Base-by-base conservation (phyloP, 1,139 yeast genomes). In the Blastobotrys apis region DNA sequence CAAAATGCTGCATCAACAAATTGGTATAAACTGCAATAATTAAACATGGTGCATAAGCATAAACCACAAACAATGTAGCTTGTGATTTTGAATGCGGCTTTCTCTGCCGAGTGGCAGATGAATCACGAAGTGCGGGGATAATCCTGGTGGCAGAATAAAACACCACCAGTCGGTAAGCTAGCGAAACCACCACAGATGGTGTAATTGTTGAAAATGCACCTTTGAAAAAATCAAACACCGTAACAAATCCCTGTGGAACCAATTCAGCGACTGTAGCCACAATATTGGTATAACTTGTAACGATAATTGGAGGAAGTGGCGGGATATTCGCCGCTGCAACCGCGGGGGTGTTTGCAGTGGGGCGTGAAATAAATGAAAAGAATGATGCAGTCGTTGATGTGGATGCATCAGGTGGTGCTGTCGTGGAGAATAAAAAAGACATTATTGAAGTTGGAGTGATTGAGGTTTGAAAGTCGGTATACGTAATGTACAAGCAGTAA, bases 11-110 rank as follows among this genome's bases (percentile, higher is more conserved):
- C 73, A 92, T 75, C 76, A 92, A 82, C 57, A 92, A 69, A 63
- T 92, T 96, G 3, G 97, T 87, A 66, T 92, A 92, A 47, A 92
- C 95, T 1, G 96, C 95, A 51, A 90, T 88, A 40, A 92, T 79
- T 50, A 92, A 81, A 63, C 96, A 86, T 2, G 98, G 97, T 13
- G 95, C 84, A 65, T 86, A 90, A 27, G 95, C 81, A 60, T 88
- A 86, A 33, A 88, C 75, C 50, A 85, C 67, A 53, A 74, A 74
- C 64, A 83, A 37, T 23, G 53, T 40, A 2, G 55, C 50, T 31
- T 51, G 43, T 9, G 56, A 50, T 37, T 54, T 55, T n/a, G 56
- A 50, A 21, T 38, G 41, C 13, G 44, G 41, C 31, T 39, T 31
- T 20, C 26, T 17, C 31, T 30, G 26, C 16, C 35, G 35, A 37